A percentile compares a stretch with the other conserved stretches of the same genome.
Conservation (phyloP, 2,329 filamentous ascomycete genomes). For the Fusarium sp. region DNA sequence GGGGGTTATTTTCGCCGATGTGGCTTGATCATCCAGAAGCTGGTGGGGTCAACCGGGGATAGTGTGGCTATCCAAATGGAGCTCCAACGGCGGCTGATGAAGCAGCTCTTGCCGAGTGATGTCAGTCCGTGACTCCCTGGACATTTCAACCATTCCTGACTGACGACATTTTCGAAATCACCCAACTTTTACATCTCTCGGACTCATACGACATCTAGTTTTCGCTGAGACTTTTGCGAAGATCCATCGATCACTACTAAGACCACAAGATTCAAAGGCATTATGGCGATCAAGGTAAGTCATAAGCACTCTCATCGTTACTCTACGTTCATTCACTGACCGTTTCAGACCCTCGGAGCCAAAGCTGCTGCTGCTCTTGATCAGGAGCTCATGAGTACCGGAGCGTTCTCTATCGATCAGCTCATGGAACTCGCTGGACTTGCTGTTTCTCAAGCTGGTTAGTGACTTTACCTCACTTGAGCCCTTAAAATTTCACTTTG, state of each 20-base stretch:
- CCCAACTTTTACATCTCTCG: slow-evolving; percentile 10
- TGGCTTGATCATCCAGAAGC: slow-evolving; percentile 32
- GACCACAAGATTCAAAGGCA: slow-evolving; percentile 29
- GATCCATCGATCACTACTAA: background rate
- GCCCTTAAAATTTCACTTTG: background rate
- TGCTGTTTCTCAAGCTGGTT: slow-evolving; percentile 89
- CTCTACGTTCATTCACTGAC: slow-evolving; percentile 14
- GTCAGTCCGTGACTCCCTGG: slow-evolving; percentile 23
- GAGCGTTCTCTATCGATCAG: slow-evolving; percentile 92
- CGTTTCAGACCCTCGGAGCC: slow-evolving; percentile 77
- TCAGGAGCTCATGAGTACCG: slow-evolving; percentile 88
- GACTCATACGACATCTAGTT: background rate
- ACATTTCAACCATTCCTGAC: slow-evolving; percentile 14
- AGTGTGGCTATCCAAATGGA: background rate
- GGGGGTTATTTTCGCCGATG: slow-evolving; percentile 50
- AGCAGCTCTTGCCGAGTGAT: slow-evolving; percentile 19
- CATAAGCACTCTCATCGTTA: background rate
- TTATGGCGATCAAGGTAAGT: slow-evolving; percentile 47
- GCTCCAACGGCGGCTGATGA: background rate
- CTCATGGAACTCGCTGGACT: slow-evolving; percentile 96
- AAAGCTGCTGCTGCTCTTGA: slow-evolving; percentile 90
- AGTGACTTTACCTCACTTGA: slow-evolving; percentile 25
- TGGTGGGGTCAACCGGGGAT: background rate
- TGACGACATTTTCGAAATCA: slow-evolving; percentile 22
- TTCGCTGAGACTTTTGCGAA: background rate